Base-by-base conservation (phyloP, 305 asterid genomes). In the Salvia sclarea region DNA sequence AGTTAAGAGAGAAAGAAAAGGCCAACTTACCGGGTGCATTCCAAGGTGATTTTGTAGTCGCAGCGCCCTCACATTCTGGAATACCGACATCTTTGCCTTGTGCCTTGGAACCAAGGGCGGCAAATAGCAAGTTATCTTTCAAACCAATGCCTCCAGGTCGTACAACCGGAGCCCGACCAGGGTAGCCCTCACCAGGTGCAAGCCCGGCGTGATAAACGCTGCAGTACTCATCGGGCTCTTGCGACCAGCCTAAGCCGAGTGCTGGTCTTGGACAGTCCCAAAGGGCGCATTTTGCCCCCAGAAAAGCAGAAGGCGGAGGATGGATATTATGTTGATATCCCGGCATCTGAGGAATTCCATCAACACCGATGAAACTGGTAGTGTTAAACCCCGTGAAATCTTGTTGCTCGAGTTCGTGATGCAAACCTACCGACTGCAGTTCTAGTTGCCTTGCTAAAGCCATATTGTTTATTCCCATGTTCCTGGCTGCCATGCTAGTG, bases 231-330 rank as follows among this genome's bases (percentile, higher is more conserved):
- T 84, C 88, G 9, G 95, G 79, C 76, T 87, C 83, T 61, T 75
- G 87, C 64, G 89, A 87, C 97, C 97, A 90, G 60, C 82, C 93
- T 48, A 81, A 77, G 69, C 96, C 84, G 31, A 84, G 82, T 2
- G 97, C 98, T 45, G 97, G 98, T 70, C 98, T 82, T 5, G 97
- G 88, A 73, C 99, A 94, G 71, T 94, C 99, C 99, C 99, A 94
- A 47, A 94, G 96, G 50, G 99, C 96, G 64, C 99, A 94, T 78
- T 91, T 94, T 45, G 91, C 94, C 40, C 99, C 99, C 74, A 91
- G 76, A 70, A 91, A 94, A 5, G 98, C 97, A 58, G 93, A 82
- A 64, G 98, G 99, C 22, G 99, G 99, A 69, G 98, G 98, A 40
- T 79, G 76, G 63, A 82, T 79, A 57, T 78, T 81, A 50, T 81